Evolutionary conservation across 306 rosid genomes (phyloP), one percentile per base, ranked within the genome.

Genomic region (Casuarina glauca): DNA sequence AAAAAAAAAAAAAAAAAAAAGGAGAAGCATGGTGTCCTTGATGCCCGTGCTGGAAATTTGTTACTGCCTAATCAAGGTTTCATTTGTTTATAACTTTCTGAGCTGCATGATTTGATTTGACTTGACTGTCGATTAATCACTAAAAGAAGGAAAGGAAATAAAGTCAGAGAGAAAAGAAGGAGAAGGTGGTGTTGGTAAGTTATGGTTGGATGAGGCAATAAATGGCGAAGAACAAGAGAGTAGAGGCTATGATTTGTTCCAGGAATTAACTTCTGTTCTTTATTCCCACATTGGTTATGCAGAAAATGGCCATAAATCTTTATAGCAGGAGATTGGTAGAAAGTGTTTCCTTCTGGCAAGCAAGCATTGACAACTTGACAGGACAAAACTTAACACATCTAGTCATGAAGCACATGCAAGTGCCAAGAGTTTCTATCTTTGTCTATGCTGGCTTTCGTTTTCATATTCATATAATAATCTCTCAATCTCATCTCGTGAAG

Each of bases 401-500:
- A 42, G 71, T 42, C 42, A 16, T 64, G 50, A 42, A 63, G 8
- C 36, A 67, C 71, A 12, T 7, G 10, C 16, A 4, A 4, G 7
- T 17, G 71, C 50, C 35, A 16, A 41, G 26, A 32, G 17, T 38
- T 63, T 6, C 9, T 38, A 9, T 36, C 69, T 63, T 63, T 63
- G 15, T 15, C 13, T 15, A 11, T 70, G 54, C 17, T 32, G 44
- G 5, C 54, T 32, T 52, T 53, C 42, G 53, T 61, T 74, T 55
- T 26, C 32, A 26, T 26, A 0, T 49, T 5, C 11, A 17, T 49
- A 45, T 6, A 6, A 32, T 78, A 60, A 68, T 76, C 78, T 36
- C 74, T 80, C 44, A 69, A 76, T 78, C 42, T 44, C 4, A 70
- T 81, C 72, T 12, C 60, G 69, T 70, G 49, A 32, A 69, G 43